Conservation (phyloP, 352 stramenopile species). For the Pythium aristosporum region DNA sequence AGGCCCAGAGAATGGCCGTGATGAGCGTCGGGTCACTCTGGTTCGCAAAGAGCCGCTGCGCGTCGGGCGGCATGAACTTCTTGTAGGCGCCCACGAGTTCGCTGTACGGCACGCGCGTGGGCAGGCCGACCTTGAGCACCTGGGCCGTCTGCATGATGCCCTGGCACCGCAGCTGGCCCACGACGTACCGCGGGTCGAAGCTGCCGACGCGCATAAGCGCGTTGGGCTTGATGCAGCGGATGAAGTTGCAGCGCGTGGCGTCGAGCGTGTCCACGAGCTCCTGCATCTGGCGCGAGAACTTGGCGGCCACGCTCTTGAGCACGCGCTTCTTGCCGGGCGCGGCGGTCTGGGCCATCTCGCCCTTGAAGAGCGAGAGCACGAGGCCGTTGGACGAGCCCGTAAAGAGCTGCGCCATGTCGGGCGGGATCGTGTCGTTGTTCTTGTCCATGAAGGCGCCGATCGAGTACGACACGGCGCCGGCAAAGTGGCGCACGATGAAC, state of each 20-base stretch:
- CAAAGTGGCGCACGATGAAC: slow-evolving; percentile 91
- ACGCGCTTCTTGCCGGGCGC: slow-evolving; percentile 76
- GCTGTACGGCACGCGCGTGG: slow-evolving; percentile 76
- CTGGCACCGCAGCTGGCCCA: slow-evolving; percentile 81
- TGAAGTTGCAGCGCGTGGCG: slow-evolving; percentile 86
- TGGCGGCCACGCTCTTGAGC: slow-evolving; percentile 63
- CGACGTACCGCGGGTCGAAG: slow-evolving; percentile 81
- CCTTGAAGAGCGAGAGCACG: slow-evolving; percentile 64
- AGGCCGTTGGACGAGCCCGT: slow-evolving; percentile 63
- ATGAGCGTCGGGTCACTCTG: slow-evolving; percentile 77
- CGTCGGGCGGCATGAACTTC: slow-evolving; percentile 66
- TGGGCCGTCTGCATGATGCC: slow-evolving; percentile 88
- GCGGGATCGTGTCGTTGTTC: slow-evolving; percentile 89
- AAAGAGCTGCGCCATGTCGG: slow-evolving; percentile 85
- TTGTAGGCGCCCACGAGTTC: slow-evolving; percentile 72
- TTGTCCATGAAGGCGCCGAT: slow-evolving; percentile 91
- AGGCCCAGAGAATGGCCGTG: slow-evolving; percentile 81
- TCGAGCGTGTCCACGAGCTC: slow-evolving; percentile 79
- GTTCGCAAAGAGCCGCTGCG: slow-evolving; percentile 64
- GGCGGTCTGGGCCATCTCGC: slow-evolving; percentile 44
- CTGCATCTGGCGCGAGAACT: slow-evolving; percentile 80
- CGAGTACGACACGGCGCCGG: slow-evolving; percentile 87
- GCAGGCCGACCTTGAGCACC: slow-evolving; percentile 83
- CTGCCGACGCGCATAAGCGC: slow-evolving; percentile 63
- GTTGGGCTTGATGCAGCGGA: slow-evolving; percentile 90